Base-by-base conservation (phyloP, 345 rosid species). In the Bruguiera sexangula region DNA sequence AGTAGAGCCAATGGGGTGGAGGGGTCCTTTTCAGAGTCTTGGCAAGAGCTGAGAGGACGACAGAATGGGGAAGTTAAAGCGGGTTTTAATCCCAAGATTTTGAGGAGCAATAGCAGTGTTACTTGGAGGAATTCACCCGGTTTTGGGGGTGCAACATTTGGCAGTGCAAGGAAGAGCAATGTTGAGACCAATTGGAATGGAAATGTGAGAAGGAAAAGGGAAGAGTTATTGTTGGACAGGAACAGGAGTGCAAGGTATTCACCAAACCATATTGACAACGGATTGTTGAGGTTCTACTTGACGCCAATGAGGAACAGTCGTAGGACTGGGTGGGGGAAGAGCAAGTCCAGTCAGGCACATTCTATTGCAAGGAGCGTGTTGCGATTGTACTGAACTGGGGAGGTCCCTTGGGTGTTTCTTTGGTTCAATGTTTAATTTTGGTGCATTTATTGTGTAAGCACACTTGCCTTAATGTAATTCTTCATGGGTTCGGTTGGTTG, bases 61-160 rank as follows among this genome's bases (percentile, higher is more conserved):
- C 76, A 82, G 15, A 83, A 87, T 65, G 96, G 86, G 57, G 96
- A 86, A 13, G 57, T 60, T 0, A 80, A 84, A 68, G 85, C 75
- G 48, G 93, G 85, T 46, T 88, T 88, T 65, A 85, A 86, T 68
- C 89, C 97, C 1, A 96, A 83, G 88, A 61, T 92, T 60, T 59
- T 83, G 69, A 85, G 99, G 75, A 96, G 99, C 76, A 95, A 87
- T 69, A 96, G 97, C 86, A 96, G 98, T 69, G 90, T 90, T 61
- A 95, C 98, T 76, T 95, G 92, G 90, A 87, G 99, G 82, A 92
- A 85, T 70, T 84, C 97, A 0, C 52, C 66, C 10, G 74, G 78
- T 20, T 76, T 69, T 75, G 75, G 77, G n/a, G 90, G 83, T 18
- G 90, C 86, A 39, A 56, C 87, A 0, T 79, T 85, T 57, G 82